Evolutionary conservation across 108 stramenopile species (phyloP).

Genomic region (Bacterosira constricta): DNA sequence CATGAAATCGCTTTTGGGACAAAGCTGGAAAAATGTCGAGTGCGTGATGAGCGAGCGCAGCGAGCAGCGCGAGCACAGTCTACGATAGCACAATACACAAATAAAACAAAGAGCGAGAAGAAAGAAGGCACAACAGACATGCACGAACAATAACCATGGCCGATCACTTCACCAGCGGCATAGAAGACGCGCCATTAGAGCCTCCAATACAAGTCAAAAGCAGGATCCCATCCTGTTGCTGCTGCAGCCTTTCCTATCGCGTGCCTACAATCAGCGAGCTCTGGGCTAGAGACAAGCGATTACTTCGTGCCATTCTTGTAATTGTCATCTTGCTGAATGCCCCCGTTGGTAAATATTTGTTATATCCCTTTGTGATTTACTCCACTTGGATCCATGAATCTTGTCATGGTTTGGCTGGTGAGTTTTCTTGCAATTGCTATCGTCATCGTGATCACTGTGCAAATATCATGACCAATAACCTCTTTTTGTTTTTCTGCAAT

Average conservation of each 20-base stretch:
- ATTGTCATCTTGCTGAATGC: conserved; percentile 56
- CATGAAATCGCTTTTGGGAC: too few species aligned
- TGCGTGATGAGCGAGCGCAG: too few species aligned
- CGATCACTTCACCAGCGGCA: neutral
- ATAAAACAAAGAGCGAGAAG: too few species aligned
- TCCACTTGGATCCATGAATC: conserved; percentile 76
- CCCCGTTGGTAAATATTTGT: conserved; percentile 31
- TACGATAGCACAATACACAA: too few species aligned
- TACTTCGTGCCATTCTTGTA: conserved; percentile 48
- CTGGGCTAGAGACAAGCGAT: conserved; percentile 46
- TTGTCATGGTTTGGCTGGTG: conserved; percentile 59
- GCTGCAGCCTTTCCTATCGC: conserved; percentile 25
- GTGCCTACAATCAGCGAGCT: conserved; percentile 31
- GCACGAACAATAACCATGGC: too few species aligned
- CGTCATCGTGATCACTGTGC: too few species aligned
- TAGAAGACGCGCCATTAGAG: conserved; percentile 5
- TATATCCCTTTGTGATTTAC: conserved; percentile 68
- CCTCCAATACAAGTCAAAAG: conserved; percentile 12
- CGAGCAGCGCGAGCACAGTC: too few species aligned
- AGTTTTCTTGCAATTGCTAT: too few species aligned
- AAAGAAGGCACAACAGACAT: too few species aligned
- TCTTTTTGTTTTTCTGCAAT: neutral
- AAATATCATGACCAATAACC: too few species aligned
- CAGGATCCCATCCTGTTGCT: neutral
- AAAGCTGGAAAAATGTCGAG: too few species aligned